A percentile compares a stretch with the other conserved stretches of the same genome.
Conservation (phyloP, 108 stramenopile species). For the Hondaea fermentalgiana region DNA sequence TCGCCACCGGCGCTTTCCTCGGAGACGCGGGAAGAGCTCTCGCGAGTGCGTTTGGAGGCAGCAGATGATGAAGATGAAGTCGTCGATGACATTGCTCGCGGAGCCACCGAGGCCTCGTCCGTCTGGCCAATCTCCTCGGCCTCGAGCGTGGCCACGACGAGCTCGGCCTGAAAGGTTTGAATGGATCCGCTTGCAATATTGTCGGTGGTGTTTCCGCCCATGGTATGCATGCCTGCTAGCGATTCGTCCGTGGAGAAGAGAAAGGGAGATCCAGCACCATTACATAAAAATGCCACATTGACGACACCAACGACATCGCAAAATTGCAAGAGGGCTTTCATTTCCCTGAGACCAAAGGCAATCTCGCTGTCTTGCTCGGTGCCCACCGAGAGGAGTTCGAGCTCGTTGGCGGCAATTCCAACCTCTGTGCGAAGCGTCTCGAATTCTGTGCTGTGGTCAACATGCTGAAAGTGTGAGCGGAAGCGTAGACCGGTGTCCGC, state of each 20-base stretch:
- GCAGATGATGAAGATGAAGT: neutral
- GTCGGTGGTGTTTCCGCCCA: neutral
- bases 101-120: neutral
- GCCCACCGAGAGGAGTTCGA: neutral
- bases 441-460: neutral
- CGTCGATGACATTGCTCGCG: neutral
- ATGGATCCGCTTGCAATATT: neutral
- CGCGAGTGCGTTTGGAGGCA: neutral
- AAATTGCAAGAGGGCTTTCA: neutral
- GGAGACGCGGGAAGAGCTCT: too few relatives aligned
- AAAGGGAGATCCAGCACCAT: neutral
- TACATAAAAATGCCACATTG: neutral
- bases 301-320: neutral
- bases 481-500: neutral
- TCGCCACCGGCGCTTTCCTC: too few relatives aligned
- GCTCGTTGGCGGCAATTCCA: neutral
- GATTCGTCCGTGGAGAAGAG: neutral
- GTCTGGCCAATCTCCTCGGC: neutral
- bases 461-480: neutral
- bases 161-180: slow-evolving; percentile 12
- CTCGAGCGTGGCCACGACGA: neutral
- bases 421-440: neutral
- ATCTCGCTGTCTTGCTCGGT: neutral
- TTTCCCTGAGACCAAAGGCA: slow-evolving; percentile 5
- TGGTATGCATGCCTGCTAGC: neutral